Percentiles rank a stretch among this genome's conserved stretches.
Conservation (phyloP, 371 early-diverging fungal species). For the Entomophthora muscae region DNA sequence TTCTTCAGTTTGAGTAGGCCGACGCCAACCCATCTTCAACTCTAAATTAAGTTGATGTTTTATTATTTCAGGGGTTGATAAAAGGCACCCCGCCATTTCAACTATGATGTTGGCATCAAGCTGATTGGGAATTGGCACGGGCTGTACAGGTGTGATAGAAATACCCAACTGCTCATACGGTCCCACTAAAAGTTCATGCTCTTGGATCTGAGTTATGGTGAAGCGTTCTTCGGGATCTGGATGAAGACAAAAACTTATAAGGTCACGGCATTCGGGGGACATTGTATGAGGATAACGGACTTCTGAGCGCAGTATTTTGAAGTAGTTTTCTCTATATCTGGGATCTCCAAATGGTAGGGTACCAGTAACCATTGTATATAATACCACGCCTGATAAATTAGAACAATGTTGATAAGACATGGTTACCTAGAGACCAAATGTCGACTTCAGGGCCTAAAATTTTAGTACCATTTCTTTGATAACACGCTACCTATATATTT, state of each 20-base stretch:
- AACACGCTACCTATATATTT: slow-evolving; percentile 7
- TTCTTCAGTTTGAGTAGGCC: background rate
- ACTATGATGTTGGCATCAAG: background rate
- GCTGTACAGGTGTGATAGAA: background rate
- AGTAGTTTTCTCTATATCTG: background rate
- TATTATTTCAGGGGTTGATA: background rate
- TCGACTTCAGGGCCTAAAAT: slow-evolving; percentile 9
- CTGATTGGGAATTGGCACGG: background rate
- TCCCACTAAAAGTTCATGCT: background rate
- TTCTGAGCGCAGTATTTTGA: background rate
- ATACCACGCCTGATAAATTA: slow-evolving; percentile 8
- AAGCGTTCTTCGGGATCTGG: background rate
- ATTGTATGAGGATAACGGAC: slow-evolving; percentile 1
- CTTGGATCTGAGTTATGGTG: background rate
- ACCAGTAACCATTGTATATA: slow-evolving; percentile 10
- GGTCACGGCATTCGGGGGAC: background rate
- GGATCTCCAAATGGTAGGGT: slow-evolving; percentile 10
- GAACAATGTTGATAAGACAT: no score
- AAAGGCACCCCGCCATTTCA: background rate
- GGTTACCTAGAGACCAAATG: slow-evolving; percentile 10
- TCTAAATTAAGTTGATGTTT: background rate
- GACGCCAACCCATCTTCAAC: background rate
- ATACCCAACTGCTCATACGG: background rate
- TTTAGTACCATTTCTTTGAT: no score
- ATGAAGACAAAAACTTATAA: background rate